These are phyloP conservation scores for Rhododendron molle DNA, from an alignment of 148 eudicot species.

Conservation along the genomic window DNA sequence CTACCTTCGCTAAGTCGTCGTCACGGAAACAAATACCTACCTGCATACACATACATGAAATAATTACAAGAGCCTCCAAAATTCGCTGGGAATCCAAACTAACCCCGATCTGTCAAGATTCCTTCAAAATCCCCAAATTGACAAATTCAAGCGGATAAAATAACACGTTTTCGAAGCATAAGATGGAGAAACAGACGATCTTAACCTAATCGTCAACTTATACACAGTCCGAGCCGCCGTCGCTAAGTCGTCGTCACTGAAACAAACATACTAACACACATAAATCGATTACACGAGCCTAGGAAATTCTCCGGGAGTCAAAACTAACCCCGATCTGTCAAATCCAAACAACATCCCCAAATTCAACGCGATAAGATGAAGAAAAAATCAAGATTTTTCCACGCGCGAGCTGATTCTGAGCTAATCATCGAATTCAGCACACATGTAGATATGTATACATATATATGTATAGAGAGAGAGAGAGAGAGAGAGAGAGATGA, in stretches of 20 bases:
- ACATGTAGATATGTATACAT: neutral
- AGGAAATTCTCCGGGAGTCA: neutral
- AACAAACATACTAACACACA: neutral
- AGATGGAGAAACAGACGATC: neutral
- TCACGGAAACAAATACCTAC: neutral
- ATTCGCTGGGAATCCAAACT: neutral
- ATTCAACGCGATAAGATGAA: neutral
- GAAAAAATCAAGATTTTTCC: neutral
- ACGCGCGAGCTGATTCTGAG: neutral
- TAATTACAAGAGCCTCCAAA: neutral
- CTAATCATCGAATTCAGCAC: neutral
- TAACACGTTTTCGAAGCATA: no score
- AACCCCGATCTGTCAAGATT: conserved; percentile 5
- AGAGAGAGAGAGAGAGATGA: neutral
- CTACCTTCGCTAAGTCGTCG: neutral
- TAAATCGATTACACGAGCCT: no score
- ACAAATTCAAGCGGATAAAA: neutral
- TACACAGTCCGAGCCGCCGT: neutral
- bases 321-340: neutral
- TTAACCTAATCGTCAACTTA: neutral
- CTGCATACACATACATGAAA: neutral
- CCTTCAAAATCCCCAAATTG: neutral
- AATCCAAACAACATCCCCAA: neutral
- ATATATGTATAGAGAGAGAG: neutral
- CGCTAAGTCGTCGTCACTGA: conserved; percentile 9